Base-by-base conservation (phyloP, 108 stramenopile genomes). In the Skeletonema tropicum region DNA sequence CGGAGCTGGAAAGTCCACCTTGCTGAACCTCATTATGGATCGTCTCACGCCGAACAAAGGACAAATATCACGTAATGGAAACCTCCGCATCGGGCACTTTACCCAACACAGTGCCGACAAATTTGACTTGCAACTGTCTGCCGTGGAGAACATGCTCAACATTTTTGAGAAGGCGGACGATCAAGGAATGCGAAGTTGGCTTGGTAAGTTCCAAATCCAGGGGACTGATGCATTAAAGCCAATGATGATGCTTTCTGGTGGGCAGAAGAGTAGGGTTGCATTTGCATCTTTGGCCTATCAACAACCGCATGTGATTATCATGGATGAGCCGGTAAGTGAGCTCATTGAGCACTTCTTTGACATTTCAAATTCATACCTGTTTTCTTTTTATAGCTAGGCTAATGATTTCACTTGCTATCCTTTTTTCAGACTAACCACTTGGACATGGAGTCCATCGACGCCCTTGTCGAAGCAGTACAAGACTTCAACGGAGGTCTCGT, bases 401-500 rank as follows among this genome's bases (percentile, higher is more conserved):
- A 26, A 26, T 5, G 3, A 45, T 15, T 33, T 36, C 12, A 3
- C n/a, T 64, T 3, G 45, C 45, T 45, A 4, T 64, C 36, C n/a
- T n/a, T n/a, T 15, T 15, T 45, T 46, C 96, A 96, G 7, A 96
- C 96, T 1, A 97, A 98, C 79, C 97, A 99, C 72, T 80, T 99
- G 74, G 95, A 94, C 73, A 97, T 99, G 87, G 98, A 98, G 80
- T 92, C 93, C 23, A 97, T 98, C 17, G 98, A 99, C 78, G 98
- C 98, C 26, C 84, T 99, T 23, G 93, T 96, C 30, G 94, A 93
- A 46, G 98, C 94, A 13, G 83, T 98, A 3, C 84, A 91, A 57
- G 80, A 91, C 65, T 89, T 86, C 58, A 62, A 85, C 14, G 97
- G 97, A 26, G 98, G 97, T 1, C 79, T 98, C 35, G 77, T 98